Percentiles rank a stretch among this genome's conserved stretches.
Evolutionary conservation across 495 filamentous ascomycete species (phyloP).

Genomic region (Peziza echinospora): DNA sequence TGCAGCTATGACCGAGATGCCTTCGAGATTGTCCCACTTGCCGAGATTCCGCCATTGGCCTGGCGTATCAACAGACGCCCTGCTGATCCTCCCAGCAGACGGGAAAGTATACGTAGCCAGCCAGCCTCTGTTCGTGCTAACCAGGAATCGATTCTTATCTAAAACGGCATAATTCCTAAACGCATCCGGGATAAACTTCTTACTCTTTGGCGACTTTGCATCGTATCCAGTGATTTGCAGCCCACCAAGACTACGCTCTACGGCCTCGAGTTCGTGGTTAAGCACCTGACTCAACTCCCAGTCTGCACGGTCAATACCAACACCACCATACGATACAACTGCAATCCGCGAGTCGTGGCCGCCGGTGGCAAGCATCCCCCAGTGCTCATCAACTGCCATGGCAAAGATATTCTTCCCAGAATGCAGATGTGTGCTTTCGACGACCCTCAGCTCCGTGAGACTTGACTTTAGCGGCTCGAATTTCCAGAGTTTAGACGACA

Average conservation of each 20-base stretch:
- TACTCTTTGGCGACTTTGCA: constrained; percentile 1
- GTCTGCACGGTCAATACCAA: not conserved
- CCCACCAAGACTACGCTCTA: not conserved
- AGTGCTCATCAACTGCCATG: constrained; percentile 25
- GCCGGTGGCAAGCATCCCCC: constrained; percentile 43
- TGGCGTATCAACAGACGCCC: not conserved
- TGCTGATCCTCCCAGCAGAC: not conserved
- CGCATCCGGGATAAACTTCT: constrained; percentile 23
- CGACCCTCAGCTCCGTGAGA: not conserved
- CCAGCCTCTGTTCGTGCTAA: constrained; percentile 36
- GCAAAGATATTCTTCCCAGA: constrained; percentile 88
- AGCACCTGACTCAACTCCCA: constrained; percentile 8
- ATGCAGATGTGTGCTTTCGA: constrained; percentile 37
- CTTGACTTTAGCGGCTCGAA: constrained; percentile 20
- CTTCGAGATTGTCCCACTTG: constrained; percentile 1
- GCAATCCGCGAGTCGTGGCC: constrained; percentile 57
- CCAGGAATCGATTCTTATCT: constrained; percentile 32
- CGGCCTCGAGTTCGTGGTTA: not conserved
- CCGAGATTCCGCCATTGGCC: constrained; percentile 6
- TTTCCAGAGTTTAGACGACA: constrained; percentile 47
- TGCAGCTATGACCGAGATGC: constrained; percentile 8
- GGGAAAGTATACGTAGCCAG: constrained; percentile 29
- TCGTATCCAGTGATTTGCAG: not conserved
- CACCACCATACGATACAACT: constrained; percentile 12
- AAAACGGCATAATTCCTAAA: constrained; percentile 48